These are phyloP conservation scores for Gypsophila paniculata DNA, from an alignment of 179 eudicot species.

Conservation along the genomic window DNA sequence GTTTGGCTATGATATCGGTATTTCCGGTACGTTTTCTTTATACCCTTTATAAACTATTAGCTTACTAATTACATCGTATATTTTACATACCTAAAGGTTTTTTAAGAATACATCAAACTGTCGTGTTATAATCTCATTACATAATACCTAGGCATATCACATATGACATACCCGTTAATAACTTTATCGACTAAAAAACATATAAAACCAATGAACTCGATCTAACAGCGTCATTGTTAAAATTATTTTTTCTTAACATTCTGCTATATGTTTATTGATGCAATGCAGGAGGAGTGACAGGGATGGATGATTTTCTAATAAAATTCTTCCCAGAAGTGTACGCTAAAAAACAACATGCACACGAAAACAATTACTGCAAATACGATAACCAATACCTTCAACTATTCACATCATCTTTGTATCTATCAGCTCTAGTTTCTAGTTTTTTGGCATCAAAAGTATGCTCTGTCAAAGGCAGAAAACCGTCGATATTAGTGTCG, in stretches of 20 bases:
- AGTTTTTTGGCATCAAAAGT: slow-evolving; percentile 56
- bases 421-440: slow-evolving; percentile 50
- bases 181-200: too few species aligned
- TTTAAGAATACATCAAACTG: too few species aligned
- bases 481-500: slow-evolving; percentile 42
- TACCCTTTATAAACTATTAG: background rate
- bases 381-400: slow-evolving; percentile 56
- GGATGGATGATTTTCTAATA: slow-evolving; percentile 57
- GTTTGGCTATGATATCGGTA: slow-evolving; percentile 35
- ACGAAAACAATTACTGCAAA: slow-evolving; percentile 64
- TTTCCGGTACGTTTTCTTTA: slow-evolving; percentile 21
- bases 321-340: slow-evolving; percentile 54
- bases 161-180: too few species aligned
- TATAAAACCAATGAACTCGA: too few species aligned
- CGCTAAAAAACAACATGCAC: slow-evolving; percentile 37
- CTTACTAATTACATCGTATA: too few species aligned
- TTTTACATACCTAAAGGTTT: too few species aligned
- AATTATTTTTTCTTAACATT: too few species aligned
- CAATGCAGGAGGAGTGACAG: slow-evolving; percentile 37
- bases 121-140: too few species aligned
- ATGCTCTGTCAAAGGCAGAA: slow-evolving; percentile 41
- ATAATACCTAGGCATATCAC: too few species aligned
- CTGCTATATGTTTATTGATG: too few species aligned
- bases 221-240: too few species aligned
- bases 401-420: slow-evolving; percentile 63